Evolutionary conservation across 176 grass and related monocot species (phyloP).

Genomic region (Cenchrus purpureus): DNA sequence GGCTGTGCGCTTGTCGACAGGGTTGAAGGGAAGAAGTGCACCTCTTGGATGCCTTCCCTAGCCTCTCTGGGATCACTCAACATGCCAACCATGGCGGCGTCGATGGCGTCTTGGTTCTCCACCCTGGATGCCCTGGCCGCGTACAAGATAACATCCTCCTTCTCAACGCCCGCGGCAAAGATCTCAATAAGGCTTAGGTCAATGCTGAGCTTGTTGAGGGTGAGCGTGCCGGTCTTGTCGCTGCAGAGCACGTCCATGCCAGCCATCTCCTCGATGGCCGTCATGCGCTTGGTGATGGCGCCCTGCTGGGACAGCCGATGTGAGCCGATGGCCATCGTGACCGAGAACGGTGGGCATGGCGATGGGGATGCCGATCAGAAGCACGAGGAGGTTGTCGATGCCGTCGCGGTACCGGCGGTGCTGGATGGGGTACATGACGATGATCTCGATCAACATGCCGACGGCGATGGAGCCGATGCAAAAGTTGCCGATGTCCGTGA

Average conservation of each 20-base stretch:
- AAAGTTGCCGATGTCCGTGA: conserved; percentile 83
- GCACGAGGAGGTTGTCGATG: conserved; percentile 92
- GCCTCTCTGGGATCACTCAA: conserved; percentile 75
- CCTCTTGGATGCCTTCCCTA: conserved; percentile 73
- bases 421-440: conserved; percentile 90
- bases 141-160: conserved; percentile 53
- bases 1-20: conserved; percentile 95
- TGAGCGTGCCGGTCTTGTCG: conserved; percentile 96
- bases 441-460: conserved; percentile 59
- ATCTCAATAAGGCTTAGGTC: conserved; percentile 64
- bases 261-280: conserved; percentile 95
- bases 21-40: conserved; percentile 96
- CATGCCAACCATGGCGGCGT: conserved; percentile 85
- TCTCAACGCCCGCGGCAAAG: conserved; percentile 47
- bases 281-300: conserved; percentile 98
- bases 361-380: conserved; percentile 94
- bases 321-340: conserved; percentile 96
- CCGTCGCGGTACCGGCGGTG: conserved; percentile 79
- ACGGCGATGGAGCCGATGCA: conserved; percentile 74
- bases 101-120: conserved; percentile 98
- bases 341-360: conserved; percentile 95
- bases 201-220: conserved; percentile 77
- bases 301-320: conserved; percentile 68
- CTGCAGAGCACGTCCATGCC: conserved; percentile 93
- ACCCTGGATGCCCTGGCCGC: conserved; percentile 78